phyloP scores from a whole-genome alignment of 2,329 filamentous ascomycete genomes.

The Massarina eburnea region DNA sequence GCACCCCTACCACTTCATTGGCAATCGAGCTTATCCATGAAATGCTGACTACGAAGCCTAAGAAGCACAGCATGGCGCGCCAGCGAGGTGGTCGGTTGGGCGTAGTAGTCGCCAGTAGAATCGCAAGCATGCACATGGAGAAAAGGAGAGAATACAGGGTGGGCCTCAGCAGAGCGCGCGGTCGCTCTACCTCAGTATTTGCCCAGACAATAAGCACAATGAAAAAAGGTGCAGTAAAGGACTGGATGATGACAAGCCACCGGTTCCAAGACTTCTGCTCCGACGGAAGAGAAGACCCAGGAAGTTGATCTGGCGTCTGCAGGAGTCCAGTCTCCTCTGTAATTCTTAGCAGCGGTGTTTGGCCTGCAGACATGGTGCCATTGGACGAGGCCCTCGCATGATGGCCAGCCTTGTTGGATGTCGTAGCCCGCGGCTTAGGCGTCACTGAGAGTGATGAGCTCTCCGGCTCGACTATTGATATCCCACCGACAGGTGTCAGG shows the following conservation, averaged over 20 bases:
- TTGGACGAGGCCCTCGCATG: constrained; percentile 7
- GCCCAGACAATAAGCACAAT: constrained; percentile 75
- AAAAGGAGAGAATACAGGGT: constrained; percentile 46
- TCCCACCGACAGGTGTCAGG: constrained; percentile 24
- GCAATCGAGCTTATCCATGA: constrained; percentile 97
- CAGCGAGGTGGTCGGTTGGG: constrained; percentile 69
- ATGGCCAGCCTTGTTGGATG: background rate
- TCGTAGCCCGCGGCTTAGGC: constrained; percentile 11
- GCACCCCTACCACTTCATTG: constrained; percentile 89
- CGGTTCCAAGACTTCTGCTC: constrained; percentile 72
- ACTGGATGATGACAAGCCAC: constrained; percentile 83
- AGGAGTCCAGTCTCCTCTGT: constrained; percentile 37
- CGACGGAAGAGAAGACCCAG: constrained; percentile 14
- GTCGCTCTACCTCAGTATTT: constrained; percentile 62
- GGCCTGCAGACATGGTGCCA: constrained; percentile 21
- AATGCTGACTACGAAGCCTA: constrained; percentile 88
- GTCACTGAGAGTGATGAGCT: constrained; percentile 9
- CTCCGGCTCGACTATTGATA: constrained; percentile 20
- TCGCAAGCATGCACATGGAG: constrained; percentile 67
- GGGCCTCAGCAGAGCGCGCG: constrained; percentile 61
- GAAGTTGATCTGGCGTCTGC: constrained; percentile 41
- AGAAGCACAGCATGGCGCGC: constrained; percentile 78
- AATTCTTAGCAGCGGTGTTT: constrained; percentile 30
- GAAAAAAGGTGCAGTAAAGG: constrained; percentile 85
- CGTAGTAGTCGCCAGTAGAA: constrained; percentile 70